Conservation (phyloP, 1,284 basidiomycete species). For the Cutaneotrichosporon spelunceum region DNA sequence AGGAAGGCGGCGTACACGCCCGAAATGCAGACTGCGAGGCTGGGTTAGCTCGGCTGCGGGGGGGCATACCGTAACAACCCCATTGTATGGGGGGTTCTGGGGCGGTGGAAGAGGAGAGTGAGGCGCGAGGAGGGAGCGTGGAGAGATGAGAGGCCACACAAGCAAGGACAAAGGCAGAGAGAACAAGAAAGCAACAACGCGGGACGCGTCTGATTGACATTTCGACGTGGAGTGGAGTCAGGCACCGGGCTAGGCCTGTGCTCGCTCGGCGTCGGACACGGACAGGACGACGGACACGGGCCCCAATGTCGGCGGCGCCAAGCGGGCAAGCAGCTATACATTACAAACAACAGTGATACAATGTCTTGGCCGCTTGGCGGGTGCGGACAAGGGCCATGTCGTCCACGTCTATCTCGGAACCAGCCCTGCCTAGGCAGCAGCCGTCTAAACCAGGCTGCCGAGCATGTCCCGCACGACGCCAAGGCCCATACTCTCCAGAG, state of each 20-base stretch:
- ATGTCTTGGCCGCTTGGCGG: neutral
- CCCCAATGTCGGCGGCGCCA: neutral
- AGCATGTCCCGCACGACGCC: slow-evolving; percentile 27
- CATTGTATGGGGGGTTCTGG: neutral
- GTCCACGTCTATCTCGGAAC: neutral
- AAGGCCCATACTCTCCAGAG: slow-evolving; percentile 35
- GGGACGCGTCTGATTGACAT: neutral
- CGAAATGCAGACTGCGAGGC: slow-evolving; percentile 46
- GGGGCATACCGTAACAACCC: neutral
- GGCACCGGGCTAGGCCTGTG: neutral
- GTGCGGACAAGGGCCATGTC: neutral
- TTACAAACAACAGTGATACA: slow-evolving; percentile 5
- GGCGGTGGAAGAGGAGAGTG: neutral
- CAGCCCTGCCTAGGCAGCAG: neutral
- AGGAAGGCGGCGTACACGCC: slow-evolving; percentile 53
- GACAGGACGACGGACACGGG: neutral
- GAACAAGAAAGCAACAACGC: neutral
- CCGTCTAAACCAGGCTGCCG: slow-evolving; percentile 1
- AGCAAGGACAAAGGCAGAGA: neutral
- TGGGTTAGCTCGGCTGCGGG: slow-evolving; percentile 11
- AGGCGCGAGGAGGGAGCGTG: neutral
- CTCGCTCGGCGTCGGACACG: neutral
- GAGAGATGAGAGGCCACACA: neutral
- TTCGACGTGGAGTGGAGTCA: neutral
- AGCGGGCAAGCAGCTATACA: neutral